Evolutionary conservation across 1,139 yeast genomes (phyloP).

Genomic region (Geotrichum fermentans): DNA sequence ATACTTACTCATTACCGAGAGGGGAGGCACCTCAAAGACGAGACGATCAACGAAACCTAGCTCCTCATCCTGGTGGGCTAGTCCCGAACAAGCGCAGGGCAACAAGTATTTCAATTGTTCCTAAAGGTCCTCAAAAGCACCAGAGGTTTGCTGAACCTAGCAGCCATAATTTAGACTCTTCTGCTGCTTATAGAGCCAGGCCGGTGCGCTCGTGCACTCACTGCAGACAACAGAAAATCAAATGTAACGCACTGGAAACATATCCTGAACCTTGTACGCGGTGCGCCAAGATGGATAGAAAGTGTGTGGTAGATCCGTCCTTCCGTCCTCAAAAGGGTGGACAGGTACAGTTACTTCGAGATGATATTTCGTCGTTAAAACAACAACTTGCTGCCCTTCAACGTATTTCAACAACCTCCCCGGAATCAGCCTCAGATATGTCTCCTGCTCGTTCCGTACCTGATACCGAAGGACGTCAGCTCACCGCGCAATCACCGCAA

Average conservation of each 20-base stretch:
- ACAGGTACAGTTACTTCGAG: constrained; percentile 75
- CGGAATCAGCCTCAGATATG: constrained; percentile 1
- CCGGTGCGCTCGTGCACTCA: constrained; percentile 92
- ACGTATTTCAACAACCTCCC: constrained; percentile 31
- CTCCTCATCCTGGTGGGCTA: too few relatives aligned
- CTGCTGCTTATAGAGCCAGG: constrained; percentile 32
- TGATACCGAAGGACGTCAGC: too few relatives aligned
- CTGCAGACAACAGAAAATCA: constrained; percentile 89
- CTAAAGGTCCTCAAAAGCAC: too few relatives aligned
- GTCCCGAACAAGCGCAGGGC: too few relatives aligned
- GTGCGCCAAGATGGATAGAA: constrained; percentile 72
- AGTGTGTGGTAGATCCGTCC: constrained; percentile 85
- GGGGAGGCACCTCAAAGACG: too few relatives aligned
- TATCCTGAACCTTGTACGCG: constrained; percentile 82
- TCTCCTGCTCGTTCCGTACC: constrained; percentile 1
- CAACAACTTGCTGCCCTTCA: constrained; percentile 72
- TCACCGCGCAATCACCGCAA: background rate
- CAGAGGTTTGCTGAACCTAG: too few relatives aligned
- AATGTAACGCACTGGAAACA: constrained; percentile 82
- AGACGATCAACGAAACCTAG: too few relatives aligned
- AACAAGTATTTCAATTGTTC: too few relatives aligned
- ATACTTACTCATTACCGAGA: too few relatives aligned
- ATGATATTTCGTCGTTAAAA: constrained; percentile 77
- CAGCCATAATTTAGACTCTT: too few relatives aligned
- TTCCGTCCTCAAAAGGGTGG: constrained; percentile 89